phyloP scores from a whole-genome alignment of 1,284 basidiomycete species.

The Flammula alnicola region DNA sequence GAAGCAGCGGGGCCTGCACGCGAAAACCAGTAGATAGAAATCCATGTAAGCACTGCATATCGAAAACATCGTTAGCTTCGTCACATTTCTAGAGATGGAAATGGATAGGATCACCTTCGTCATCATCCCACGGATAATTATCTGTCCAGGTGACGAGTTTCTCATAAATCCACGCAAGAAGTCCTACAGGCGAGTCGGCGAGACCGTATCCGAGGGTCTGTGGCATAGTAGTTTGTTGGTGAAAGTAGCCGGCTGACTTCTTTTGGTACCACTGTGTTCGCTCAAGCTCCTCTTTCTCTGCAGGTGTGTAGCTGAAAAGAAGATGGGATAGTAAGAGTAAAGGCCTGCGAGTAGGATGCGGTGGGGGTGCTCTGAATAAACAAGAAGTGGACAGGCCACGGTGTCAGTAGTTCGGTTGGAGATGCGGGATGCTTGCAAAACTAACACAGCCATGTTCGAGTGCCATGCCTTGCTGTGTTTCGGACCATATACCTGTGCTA shows the following conservation, averaged over 20 bases:
- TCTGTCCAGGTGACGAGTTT: conserved; percentile 7
- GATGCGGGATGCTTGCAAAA: conserved; percentile 21
- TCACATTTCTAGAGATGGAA: too few relatives aligned
- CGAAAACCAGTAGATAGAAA: conserved; percentile 62
- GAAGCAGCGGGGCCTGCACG: conserved; percentile 55
- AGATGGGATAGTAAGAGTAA: conserved; percentile 36
- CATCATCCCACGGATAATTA: conserved; percentile 38
- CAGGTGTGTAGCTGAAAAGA: conserved; percentile 28
- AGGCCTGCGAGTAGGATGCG: conserved; percentile 20
- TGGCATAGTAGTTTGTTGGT: conserved; percentile 49
- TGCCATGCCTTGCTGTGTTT: conserved; percentile 39
- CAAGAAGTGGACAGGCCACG: background rate
- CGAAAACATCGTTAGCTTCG: too few relatives aligned
- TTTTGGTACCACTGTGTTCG: conserved; percentile 36
- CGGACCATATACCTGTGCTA: conserved; percentile 44
- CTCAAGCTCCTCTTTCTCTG: conserved; percentile 44
- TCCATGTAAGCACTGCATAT: conserved; percentile 61
- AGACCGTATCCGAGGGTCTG: conserved; percentile 53
- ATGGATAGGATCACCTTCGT: conserved; percentile 31
- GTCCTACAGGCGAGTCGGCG: conserved; percentile 3
- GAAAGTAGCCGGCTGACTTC: conserved; percentile 45
- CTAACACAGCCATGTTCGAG: too few relatives aligned
- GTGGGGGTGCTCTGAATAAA: conserved; percentile 12
- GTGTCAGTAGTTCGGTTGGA: background rate
- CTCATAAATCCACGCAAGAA: conserved; percentile 8